Percentiles rank a stretch among this genome's conserved stretches.
phyloP scores from a whole-genome alignment of 2,329 filamentous ascomycete genomes.

The Scedosporium apiospermum region DNA sequence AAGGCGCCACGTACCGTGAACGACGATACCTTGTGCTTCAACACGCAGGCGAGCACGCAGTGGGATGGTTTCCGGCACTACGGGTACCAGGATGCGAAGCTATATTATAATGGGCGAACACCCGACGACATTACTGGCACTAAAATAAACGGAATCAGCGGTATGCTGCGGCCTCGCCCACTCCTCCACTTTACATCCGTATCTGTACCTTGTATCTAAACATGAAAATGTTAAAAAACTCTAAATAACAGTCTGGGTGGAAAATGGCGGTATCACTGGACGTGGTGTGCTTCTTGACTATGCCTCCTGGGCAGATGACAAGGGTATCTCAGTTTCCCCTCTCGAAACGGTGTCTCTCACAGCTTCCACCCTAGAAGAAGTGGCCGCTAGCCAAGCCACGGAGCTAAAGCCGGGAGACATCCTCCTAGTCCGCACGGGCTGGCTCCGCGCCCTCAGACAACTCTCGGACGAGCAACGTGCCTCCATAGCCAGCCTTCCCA shows the following conservation, averaged over 20 bases:
- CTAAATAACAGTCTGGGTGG: not conserved
- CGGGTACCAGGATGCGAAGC: not conserved
- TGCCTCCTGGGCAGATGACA: conserved; percentile 27
- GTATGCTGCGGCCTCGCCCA: not conserved
- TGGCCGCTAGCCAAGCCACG: conserved; percentile 29
- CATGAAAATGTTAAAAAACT: not conserved
- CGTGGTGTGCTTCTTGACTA: conserved; percentile 43
- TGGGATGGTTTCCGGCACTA: not conserved
- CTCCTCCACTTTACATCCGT: not conserved
- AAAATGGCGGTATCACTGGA: conserved; percentile 16
- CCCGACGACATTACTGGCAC: not conserved
- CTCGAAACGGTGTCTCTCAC: conserved; percentile 29
- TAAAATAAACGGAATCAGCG: not conserved
- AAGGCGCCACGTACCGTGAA: not conserved
- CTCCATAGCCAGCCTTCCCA: not conserved
- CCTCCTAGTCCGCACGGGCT: conserved; percentile 32
- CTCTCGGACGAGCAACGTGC: not conserved
- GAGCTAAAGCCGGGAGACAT: conserved; percentile 39
- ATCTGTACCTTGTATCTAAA: too few species aligned
- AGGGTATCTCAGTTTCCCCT: conserved; percentile 25
- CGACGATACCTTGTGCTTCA: not conserved
- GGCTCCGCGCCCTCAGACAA: not conserved
- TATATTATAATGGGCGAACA: not conserved
- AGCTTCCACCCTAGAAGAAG: conserved; percentile 16
- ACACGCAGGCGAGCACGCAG: not conserved